phyloP scores from a whole-genome alignment of 306 rosid genomes.

The Rosa multiflora region DNA sequence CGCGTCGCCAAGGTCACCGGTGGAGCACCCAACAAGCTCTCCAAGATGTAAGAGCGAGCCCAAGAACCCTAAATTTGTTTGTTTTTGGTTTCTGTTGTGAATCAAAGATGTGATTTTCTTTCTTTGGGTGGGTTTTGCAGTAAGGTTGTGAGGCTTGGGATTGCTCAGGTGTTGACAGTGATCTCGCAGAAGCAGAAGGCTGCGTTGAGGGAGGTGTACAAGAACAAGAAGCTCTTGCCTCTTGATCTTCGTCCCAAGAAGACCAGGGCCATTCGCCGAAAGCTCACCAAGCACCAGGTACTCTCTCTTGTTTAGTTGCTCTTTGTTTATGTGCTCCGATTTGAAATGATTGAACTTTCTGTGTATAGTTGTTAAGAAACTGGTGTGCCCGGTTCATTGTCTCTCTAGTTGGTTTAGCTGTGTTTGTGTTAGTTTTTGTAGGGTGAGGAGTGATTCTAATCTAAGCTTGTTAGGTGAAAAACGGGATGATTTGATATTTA shows the following conservation, averaged over 20 bases:
- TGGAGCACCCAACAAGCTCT: constrained; percentile 97
- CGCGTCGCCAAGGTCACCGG: constrained; percentile 99
- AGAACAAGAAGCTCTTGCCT: constrained; percentile 83
- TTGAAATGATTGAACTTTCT: not conserved
- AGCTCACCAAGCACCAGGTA: constrained; percentile 97
- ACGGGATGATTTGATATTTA: not conserved
- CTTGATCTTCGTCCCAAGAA: constrained; percentile 99
- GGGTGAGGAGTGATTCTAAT: not conserved
- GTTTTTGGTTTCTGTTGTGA: not conserved
- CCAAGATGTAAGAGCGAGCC: constrained; percentile 62
- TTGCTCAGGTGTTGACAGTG: constrained; percentile 96
- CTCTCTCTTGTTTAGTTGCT: not conserved
- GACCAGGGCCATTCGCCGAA: constrained; percentile 90
- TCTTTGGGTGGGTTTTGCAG: constrained; percentile 36
- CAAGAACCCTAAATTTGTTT: not conserved
- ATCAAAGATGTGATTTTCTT: not conserved
- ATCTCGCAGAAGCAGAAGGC: constrained; percentile 94
- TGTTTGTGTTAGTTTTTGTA: not conserved
- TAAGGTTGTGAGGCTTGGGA: constrained; percentile 87
- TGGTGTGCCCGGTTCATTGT: not conserved
- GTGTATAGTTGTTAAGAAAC: no score
- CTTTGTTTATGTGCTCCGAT: not conserved
- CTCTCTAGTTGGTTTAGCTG: not conserved
- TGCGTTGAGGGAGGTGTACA: constrained; percentile 84
- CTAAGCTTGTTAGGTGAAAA: not conserved